phyloP scores from a whole-genome alignment of 352 stramenopile species.

The Achlya hypogyna region DNA sequence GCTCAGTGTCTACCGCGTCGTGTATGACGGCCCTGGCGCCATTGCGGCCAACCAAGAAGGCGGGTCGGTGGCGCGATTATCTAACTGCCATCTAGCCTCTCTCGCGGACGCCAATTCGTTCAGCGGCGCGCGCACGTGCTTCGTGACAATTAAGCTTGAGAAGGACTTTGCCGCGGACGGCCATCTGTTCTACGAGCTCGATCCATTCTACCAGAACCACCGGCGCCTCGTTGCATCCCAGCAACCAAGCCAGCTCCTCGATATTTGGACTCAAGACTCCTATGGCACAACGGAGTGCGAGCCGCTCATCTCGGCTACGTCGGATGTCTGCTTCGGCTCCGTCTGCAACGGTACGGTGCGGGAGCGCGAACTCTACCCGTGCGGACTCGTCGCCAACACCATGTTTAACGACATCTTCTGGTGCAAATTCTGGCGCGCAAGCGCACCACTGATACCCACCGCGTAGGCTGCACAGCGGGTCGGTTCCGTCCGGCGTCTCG shows the following conservation, averaged over 20 bases:
- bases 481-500: slow-evolving; percentile 33
- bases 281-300: slow-evolving; percentile 36
- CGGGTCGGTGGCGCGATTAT: slow-evolving; percentile 29
- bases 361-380: slow-evolving; percentile 44
- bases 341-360: slow-evolving; percentile 30
- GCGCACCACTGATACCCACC: not conserved
- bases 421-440: not conserved
- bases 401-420: slow-evolving; percentile 85
- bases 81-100: slow-evolving; percentile 44
- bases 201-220: slow-evolving; percentile 62
- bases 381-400: slow-evolving; percentile 65
- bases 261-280: slow-evolving; percentile 35
- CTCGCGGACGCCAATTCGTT: slow-evolving; percentile 46
- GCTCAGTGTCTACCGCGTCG: slow-evolving; percentile 46
- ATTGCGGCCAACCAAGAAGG: slow-evolving; percentile 25
- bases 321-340: slow-evolving; percentile 31
- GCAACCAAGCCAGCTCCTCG: slow-evolving; percentile 48
- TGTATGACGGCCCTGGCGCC: slow-evolving; percentile 39
- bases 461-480: slow-evolving; percentile 39
- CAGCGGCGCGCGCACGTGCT: slow-evolving; percentile 65
- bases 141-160: slow-evolving; percentile 42
- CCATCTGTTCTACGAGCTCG: slow-evolving; percentile 57
- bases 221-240: slow-evolving; percentile 65
- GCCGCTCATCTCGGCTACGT: slow-evolving; percentile 36
- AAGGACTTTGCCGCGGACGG: slow-evolving; percentile 30